Conservation (phyloP, 352 stramenopile genomes). For the Plasmopara halstedii region DNA sequence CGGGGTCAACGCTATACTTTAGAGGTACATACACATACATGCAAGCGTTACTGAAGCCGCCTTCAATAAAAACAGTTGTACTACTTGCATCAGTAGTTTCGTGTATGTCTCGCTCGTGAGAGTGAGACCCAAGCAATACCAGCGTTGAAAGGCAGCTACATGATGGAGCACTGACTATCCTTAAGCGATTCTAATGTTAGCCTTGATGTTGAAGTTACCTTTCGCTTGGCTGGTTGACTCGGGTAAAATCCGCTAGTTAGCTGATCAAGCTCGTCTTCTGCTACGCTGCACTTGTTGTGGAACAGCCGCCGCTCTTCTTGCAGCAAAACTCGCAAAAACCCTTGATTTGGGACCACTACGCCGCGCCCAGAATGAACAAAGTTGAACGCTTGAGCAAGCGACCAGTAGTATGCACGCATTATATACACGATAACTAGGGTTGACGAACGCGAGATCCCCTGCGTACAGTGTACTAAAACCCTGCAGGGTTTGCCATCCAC, state of each 20-base stretch:
- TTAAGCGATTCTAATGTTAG: slow-evolving; percentile 1
- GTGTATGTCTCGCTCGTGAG: too few relatives aligned
- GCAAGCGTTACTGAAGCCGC: neutral
- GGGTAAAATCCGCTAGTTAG: too few relatives aligned
- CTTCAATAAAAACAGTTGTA: neutral
- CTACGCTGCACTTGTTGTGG: too few relatives aligned
- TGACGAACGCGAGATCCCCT: slow-evolving; percentile 60
- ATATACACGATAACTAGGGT: slow-evolving; percentile 67
- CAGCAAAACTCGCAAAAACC: slow-evolving; percentile 53
- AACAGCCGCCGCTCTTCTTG: slow-evolving; percentile 43
- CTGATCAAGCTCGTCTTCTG: too few relatives aligned
- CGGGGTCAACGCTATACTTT: neutral
- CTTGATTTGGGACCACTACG: slow-evolving; percentile 55
- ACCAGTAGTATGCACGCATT: slow-evolving; percentile 48
- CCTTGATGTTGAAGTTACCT: slow-evolving; percentile 1
- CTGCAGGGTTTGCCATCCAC: slow-evolving; percentile 18
- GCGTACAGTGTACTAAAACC: slow-evolving; percentile 66
- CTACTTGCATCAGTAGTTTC: neutral
- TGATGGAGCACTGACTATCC: slow-evolving; percentile 16
- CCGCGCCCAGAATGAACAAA: slow-evolving; percentile 33
- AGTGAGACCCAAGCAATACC: too few relatives aligned
- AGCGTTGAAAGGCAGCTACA: too few relatives aligned
- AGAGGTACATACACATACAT: neutral
- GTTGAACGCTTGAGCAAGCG: slow-evolving; percentile 60
- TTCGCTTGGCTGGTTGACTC: slow-evolving; percentile 12